phyloP scores from a whole-genome alignment of 768 basidiomycete species.

The Pisolithus orientalis region DNA sequence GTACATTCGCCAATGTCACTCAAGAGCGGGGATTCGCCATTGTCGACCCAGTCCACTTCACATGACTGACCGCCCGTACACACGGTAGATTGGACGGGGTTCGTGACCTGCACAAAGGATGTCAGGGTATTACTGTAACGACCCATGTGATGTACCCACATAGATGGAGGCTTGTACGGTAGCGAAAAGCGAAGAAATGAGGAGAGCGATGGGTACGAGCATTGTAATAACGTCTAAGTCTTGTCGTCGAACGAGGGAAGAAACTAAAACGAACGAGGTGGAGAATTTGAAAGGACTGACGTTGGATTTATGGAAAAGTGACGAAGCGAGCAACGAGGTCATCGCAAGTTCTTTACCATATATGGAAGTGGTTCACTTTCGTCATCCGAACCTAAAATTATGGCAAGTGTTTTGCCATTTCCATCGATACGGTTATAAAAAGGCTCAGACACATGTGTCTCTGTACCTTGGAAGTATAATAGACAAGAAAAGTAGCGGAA shows the following conservation, averaged over 20 bases:
- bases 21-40: constrained; percentile 49
- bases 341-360: background rate
- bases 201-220: constrained; percentile 14
- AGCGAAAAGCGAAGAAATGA: constrained; percentile 11
- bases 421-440: too few species aligned
- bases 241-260: background rate
- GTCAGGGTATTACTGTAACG: background rate
- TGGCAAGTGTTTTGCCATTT: too few species aligned
- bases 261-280: constrained; percentile 2
- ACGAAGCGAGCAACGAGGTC: constrained; percentile 18
- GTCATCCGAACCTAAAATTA: background rate
- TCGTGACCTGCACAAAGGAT: constrained; percentile 35
- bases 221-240: constrained; percentile 7
- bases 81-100: constrained; percentile 35
- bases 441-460: too few species aligned
- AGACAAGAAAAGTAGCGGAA: background rate
- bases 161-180: constrained; percentile 13
- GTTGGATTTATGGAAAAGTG: constrained; percentile 21
- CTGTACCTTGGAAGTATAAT: too few species aligned
- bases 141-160: constrained; percentile 6
- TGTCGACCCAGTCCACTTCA: constrained; percentile 55
- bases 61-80: constrained; percentile 53
- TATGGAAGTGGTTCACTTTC: background rate
- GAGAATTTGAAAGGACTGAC: background rate
- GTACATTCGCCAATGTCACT: constrained; percentile 43